Base-by-base conservation (phyloP, 306 rosid species). In the Sophora flavescens region DNA sequence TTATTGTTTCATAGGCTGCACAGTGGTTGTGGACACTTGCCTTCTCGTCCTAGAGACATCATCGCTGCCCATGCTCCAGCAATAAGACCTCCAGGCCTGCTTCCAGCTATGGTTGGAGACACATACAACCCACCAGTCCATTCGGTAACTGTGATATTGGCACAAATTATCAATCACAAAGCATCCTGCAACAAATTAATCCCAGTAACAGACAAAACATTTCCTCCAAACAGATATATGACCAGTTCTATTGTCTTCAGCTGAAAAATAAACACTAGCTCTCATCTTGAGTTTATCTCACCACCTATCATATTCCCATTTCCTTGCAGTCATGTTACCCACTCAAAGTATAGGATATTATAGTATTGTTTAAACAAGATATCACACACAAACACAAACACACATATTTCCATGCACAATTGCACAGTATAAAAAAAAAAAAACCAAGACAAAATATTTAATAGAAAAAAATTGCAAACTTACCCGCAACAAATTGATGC, bases 401-500 rank as follows among this genome's bases (percentile, higher is more conserved):
- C 11, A 30, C 26, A 32, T 52, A 50, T 14, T 22, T 18, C 10
- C 39, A 51, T 50, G 51, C 8, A 75, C 52, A 75, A 28, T 10
- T n/a, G n/a, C n/a, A n/a, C n/a, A n/a, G n/a, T n/a, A n/a, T n/a
- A n/a, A n/a, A n/a, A n/a, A n/a, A n/a, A n/a, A n/a, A n/a, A n/a
- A n/a, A n/a, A n/a, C 38, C 36, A 68, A 57, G 41, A 74, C 26
- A 54, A 13, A 16, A 52, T 17, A 65, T 50, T 76, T 52, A 77
- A 53, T 15, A 80, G 30, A 78, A 66, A 65, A 22, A 82, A 70
- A 58, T 36, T 54, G 80, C 45, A 79, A 62, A 68, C 98, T 89
- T 84, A 95, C 98, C 98, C 5, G 98, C 98, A 74, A 95, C 98
- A 85, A 95, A 95, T 87, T 95, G 98, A 88, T 95, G 93, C 98